Evolutionary conservation across 306 rosid species (phyloP).

Genomic region (Corylus heterophylla): DNA sequence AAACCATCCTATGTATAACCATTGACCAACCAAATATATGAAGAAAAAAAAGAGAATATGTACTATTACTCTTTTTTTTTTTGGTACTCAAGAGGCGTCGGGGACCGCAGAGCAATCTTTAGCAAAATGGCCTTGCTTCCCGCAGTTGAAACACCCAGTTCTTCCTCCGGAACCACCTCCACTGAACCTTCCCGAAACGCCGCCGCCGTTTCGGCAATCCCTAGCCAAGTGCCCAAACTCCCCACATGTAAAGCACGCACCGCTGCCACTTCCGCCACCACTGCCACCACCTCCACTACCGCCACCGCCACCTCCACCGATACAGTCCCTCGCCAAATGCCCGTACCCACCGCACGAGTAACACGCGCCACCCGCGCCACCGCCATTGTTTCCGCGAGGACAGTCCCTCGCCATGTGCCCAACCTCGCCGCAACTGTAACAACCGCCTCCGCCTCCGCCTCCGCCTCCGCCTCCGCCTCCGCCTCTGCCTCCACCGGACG

Average conservation of each 20-base stretch:
- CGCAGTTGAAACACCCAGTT: slow-evolving; percentile 63
- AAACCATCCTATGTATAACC: slow-evolving; percentile 43
- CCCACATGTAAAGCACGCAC: slow-evolving; percentile 58
- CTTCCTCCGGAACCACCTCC: slow-evolving; percentile 25
- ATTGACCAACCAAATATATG: slow-evolving; percentile 20
- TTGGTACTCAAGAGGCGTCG: slow-evolving; percentile 33
- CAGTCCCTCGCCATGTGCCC: slow-evolving; percentile 85
- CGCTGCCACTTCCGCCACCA: slow-evolving; percentile 18
- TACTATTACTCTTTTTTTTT: slow-evolving; percentile 57
- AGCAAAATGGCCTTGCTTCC: slow-evolving; percentile 75
- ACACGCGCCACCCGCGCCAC: slow-evolving; percentile 34
- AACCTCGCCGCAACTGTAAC: slow-evolving; percentile 58
- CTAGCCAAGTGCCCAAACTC: slow-evolving; percentile 70
- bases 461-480: slow-evolving; percentile 29
- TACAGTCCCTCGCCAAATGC: slow-evolving; percentile 67
- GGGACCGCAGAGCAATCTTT: slow-evolving; percentile 62
- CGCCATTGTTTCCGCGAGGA: slow-evolving; percentile 33
- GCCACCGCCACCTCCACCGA: neutral
- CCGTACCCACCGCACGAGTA: slow-evolving; percentile 60
- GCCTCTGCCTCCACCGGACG: slow-evolving; percentile 7
- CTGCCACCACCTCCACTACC: slow-evolving; percentile 24
- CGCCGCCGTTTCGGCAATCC: slow-evolving; percentile 55
- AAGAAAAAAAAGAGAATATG: slow-evolving; percentile 36
- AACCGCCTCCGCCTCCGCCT: slow-evolving; percentile 40
- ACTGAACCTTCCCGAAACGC: slow-evolving; percentile 27